phyloP scores from a whole-genome alignment of 768 basidiomycete species.

The Lactifluus piperatus region DNA sequence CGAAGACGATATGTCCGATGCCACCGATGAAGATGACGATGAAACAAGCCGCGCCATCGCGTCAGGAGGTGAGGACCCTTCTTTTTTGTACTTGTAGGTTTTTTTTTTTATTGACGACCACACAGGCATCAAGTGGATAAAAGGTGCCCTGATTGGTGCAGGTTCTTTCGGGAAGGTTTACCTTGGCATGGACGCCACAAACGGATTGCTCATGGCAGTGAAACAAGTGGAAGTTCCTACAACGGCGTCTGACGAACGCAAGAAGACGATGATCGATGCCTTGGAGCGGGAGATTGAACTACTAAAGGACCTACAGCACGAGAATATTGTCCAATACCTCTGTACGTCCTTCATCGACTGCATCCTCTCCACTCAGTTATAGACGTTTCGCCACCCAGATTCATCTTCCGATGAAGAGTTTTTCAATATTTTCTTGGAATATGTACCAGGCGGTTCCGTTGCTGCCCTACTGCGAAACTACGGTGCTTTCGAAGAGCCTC shows the following conservation, averaged over 20 bases:
- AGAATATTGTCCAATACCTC: constrained; percentile 96
- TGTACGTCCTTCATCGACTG: constrained; percentile 43
- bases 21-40: constrained; percentile 38
- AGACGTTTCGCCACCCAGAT: constrained; percentile 41
- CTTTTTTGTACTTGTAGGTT: constrained; percentile 12
- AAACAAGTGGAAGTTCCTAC: constrained; percentile 93
- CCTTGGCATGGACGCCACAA: constrained; percentile 89
- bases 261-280: constrained; percentile 86
- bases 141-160: constrained; percentile 89
- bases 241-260: constrained; percentile 83
- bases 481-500: constrained; percentile 87
- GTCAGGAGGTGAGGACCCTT: constrained; percentile 40
- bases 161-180: constrained; percentile 95
- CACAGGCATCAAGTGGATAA: constrained; percentile 84
- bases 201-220: constrained; percentile 90
- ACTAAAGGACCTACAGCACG: constrained; percentile 84
- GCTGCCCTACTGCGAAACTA: constrained; percentile 83
- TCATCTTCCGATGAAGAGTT: constrained; percentile 87
- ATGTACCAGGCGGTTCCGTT: constrained; percentile 93
- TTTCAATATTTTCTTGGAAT: constrained; percentile 95
- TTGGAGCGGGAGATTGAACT: constrained; percentile 92
- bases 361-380: constrained; percentile 3
- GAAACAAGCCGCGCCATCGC: constrained; percentile 45
- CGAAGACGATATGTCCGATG: constrained; percentile 31
- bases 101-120: constrained; percentile 1